A percentile compares a stretch with the other conserved stretches of the same genome.
These are phyloP conservation scores for Ambrosiella beaveri DNA, from an alignment of 2,329 filamentous ascomycete genomes.

Conservation along the genomic window DNA sequence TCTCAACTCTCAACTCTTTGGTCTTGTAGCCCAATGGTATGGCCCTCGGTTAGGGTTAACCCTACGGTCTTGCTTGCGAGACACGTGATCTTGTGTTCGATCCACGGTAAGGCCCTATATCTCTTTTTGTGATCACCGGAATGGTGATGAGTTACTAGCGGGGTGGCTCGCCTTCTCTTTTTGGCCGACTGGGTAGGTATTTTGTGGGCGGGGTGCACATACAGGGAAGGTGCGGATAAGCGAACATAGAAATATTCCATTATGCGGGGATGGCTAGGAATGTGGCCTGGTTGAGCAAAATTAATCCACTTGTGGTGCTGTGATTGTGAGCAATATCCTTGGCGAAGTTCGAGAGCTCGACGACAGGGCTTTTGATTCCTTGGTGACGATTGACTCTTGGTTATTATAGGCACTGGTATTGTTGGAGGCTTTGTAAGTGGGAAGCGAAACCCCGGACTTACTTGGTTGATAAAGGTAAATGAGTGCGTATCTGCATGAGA, in stretches of 20 bases:
- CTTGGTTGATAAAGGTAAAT: background rate
- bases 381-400: too few species aligned
- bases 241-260: conserved; percentile 7
- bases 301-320: background rate
- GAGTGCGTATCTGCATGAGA: background rate
- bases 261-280: background rate
- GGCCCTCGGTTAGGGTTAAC: conserved; percentile 50
- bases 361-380: background rate
- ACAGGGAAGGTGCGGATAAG: conserved; percentile 2
- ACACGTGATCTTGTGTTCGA: conserved; percentile 15
- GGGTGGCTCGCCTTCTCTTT: background rate
- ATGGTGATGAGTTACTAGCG: background rate
- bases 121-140: background rate
- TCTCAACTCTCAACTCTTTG: conserved; percentile 13
- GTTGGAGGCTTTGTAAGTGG: background rate
- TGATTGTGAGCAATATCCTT: background rate
- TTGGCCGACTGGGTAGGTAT: background rate
- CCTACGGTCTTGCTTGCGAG: conserved; percentile 18
- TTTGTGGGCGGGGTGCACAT: background rate
- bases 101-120: conserved; percentile 14
- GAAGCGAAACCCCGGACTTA: background rate
- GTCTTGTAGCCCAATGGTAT: conserved; percentile 49
- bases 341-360: too few species aligned
- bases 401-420: too few species aligned
- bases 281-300: background rate